Evolutionary conservation across 2,329 filamentous ascomycete genomes (phyloP).

Genomic region (Rugonectria rugulosa): DNA sequence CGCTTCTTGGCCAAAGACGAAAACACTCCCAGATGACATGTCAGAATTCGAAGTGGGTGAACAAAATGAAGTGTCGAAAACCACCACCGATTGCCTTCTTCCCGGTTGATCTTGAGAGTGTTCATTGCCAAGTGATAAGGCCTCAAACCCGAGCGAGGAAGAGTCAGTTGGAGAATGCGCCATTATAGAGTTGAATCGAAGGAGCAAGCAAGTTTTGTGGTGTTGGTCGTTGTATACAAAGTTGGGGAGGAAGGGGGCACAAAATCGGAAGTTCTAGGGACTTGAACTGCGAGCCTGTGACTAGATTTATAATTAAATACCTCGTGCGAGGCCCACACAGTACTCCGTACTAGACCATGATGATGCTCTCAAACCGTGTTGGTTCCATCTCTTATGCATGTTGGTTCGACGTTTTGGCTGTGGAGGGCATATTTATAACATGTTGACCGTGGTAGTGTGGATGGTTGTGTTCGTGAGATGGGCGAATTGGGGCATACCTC

Average conservation of each 20-base stretch:
- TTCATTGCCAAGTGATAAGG: conserved; percentile 3
- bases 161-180: not conserved
- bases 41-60: not conserved
- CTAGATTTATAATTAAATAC: not conserved
- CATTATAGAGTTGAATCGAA: not conserved
- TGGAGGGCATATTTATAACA: too few species aligned
- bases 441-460: too few species aligned
- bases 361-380: not conserved
- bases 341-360: too few species aligned
- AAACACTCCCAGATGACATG: not conserved
- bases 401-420: too few species aligned
- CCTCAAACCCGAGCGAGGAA: not conserved
- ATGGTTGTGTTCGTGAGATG: too few species aligned
- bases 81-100: not conserved
- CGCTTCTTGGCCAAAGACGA: conserved; percentile 9
- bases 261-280: not conserved
- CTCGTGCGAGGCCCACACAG: not conserved
- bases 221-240: not conserved
- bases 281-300: not conserved
- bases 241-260: too few species aligned
- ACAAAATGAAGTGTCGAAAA: not conserved
- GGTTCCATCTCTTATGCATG: not conserved
- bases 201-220: too few species aligned
- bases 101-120: not conserved
- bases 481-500: too few species aligned